Percentiles rank a stretch among this genome's conserved stretches.
These are phyloP conservation scores for Aleurites moluccanus DNA, from an alignment of 441 rosid genomes.

Conservation along the genomic window DNA sequence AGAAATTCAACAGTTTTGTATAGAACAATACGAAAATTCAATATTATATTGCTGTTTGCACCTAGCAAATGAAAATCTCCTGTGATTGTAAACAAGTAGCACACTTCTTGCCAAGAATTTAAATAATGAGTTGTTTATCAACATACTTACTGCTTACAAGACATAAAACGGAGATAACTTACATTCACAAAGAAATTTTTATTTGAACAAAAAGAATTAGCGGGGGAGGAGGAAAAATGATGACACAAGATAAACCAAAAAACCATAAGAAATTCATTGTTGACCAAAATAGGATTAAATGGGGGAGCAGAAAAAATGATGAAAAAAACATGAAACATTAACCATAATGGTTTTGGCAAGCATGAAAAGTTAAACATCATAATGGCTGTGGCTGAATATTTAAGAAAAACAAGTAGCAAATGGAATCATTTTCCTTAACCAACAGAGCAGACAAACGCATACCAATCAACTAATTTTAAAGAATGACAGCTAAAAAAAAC, in stretches of 20 bases:
- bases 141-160: not conserved
- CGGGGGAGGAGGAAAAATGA: not conserved
- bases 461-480: conserved; percentile 16
- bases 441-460: conserved; percentile 5
- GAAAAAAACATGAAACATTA: not conserved
- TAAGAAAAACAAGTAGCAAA: conserved; percentile 10
- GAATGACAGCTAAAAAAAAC: not conserved
- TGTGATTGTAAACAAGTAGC: not conserved
- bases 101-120: not conserved
- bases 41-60: not conserved
- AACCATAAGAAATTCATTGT: not conserved
- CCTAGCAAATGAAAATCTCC: conserved; percentile 4
- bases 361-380: too few species aligned
- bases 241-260: too few species aligned
- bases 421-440: conserved; percentile 1
- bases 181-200: not conserved
- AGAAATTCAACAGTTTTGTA: not conserved
- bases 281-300: not conserved
- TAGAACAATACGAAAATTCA: not conserved
- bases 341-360: not conserved
- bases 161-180: not conserved
- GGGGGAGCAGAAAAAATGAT: not conserved
- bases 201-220: not conserved
- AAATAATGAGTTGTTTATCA: not conserved
- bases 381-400: too few species aligned